Evolutionary conservation across 352 stramenopile species (phyloP).

Genomic region (Globisporangium barbulae): DNA sequence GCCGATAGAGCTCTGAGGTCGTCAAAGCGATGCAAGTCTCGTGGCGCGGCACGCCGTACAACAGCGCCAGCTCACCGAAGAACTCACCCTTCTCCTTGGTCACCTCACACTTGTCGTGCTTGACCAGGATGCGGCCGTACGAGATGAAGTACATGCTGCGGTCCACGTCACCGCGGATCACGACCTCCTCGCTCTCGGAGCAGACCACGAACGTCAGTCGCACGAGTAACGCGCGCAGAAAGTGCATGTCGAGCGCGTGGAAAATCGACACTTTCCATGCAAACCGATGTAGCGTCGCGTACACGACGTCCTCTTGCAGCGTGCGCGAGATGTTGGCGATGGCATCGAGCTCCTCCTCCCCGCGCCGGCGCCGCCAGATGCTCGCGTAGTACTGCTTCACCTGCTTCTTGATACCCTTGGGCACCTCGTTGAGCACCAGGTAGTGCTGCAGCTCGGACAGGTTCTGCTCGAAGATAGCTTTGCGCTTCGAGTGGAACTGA

Average conservation of each 20-base stretch:
- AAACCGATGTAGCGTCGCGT: conserved; percentile 45
- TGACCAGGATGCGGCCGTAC: conserved; percentile 53
- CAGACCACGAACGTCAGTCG: conserved; percentile 61
- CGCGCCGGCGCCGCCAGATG: conserved; percentile 52
- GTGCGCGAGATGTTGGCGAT: conserved; percentile 42
- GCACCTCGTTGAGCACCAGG: conserved; percentile 60
- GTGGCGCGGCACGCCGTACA: conserved; percentile 59
- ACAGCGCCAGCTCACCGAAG: conserved; percentile 65
- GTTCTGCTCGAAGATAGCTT: conserved; percentile 64
- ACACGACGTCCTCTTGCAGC: conserved; percentile 62
- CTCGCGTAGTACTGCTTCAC: conserved; percentile 69
- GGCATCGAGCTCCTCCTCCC: conserved; percentile 51
- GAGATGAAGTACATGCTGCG: conserved; percentile 81
- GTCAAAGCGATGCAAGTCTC: conserved; percentile 63
- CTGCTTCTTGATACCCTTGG: conserved; percentile 61
- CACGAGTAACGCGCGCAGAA: conserved; percentile 53
- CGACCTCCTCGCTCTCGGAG: conserved; percentile 61
- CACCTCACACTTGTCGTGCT: conserved; percentile 40
- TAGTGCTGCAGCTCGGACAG: conserved; percentile 69
- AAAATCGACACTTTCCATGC: conserved; percentile 50
- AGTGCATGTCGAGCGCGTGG: conserved; percentile 49
- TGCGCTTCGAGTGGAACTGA: conserved; percentile 35
- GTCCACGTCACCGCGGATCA: conserved; percentile 72
- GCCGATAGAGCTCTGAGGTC: conserved; percentile 60
- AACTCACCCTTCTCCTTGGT: conserved; percentile 69